Evolutionary conservation across 2,329 filamentous ascomycete species (phyloP).

Genomic region (Trichoderma koningii): DNA sequence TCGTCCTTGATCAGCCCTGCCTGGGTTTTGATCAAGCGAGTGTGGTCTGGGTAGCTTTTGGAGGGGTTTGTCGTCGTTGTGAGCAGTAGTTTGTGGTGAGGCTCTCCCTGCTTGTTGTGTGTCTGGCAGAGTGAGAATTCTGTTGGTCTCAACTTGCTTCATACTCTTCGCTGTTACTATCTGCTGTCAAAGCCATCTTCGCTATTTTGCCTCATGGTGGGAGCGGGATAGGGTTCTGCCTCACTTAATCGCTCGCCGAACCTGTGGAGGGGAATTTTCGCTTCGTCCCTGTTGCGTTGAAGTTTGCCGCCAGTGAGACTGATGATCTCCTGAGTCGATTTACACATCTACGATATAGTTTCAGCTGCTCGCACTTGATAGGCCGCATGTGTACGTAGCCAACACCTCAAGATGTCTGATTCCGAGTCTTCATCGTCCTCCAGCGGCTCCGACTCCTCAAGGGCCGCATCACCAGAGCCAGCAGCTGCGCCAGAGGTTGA

Average conservation of each 20-base stretch:
- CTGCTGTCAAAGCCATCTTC: background rate
- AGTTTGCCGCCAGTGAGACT: background rate
- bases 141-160: background rate
- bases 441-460: conserved; percentile 10
- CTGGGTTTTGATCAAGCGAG: background rate
- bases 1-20: conserved; percentile 5
- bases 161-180: background rate
- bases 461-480: conserved; percentile 18
- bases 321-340: background rate
- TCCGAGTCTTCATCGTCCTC: conserved; percentile 25
- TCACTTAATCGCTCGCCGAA: background rate
- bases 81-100: background rate
- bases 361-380: background rate
- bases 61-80: conserved; percentile 7
- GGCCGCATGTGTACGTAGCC: background rate
- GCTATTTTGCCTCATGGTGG: background rate
- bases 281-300: background rate
- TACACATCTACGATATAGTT: background rate
- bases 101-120: background rate
- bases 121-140: background rate
- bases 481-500: background rate
- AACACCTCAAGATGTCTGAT: conserved; percentile 16
- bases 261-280: background rate
- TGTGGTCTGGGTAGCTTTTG: background rate
- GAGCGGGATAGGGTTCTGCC: background rate